A percentile compares a stretch with the other conserved stretches of the same genome.
phyloP scores from a whole-genome alignment of 169 alveolate genomes.

The Cryptosporidium sp. region DNA sequence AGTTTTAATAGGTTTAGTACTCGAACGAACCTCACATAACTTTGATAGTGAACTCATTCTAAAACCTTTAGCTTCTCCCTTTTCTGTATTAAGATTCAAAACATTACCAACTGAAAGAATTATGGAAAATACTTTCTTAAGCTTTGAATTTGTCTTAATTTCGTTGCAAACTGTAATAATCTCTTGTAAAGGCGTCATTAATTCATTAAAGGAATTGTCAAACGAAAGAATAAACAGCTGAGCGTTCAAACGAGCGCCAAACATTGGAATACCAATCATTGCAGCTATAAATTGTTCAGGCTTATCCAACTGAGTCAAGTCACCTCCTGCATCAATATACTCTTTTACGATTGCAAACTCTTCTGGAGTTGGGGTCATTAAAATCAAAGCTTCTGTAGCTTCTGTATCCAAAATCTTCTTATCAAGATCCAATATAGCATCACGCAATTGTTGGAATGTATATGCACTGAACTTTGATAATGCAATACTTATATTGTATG shows the following conservation, averaged over 20 bases:
- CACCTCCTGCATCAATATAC: slow-evolving; percentile 89
- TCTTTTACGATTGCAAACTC: slow-evolving; percentile 88
- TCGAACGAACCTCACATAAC: slow-evolving; percentile 87
- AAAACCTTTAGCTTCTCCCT: slow-evolving; percentile 91
- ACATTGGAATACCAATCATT: slow-evolving; percentile 87
- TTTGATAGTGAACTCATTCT: slow-evolving; percentile 88
- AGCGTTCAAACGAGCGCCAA: slow-evolving; percentile 87
- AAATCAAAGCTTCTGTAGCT: slow-evolving; percentile 89
- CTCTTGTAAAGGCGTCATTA: slow-evolving; percentile 83
- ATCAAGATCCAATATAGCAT: slow-evolving; percentile 88
- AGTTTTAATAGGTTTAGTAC: slow-evolving; percentile 90
- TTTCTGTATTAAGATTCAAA: slow-evolving; percentile 87
- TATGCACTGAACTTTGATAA: slow-evolving; percentile 89
- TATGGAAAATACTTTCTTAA: slow-evolving; percentile 84
- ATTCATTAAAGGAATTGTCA: slow-evolving; percentile 85
- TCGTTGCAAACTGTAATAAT: slow-evolving; percentile 87
- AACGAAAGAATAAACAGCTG: slow-evolving; percentile 87
- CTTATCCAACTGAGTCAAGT: slow-evolving; percentile 86
- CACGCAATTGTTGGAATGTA: slow-evolving; percentile 89
- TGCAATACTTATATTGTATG: slow-evolving; percentile 91
- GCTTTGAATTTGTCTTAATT: slow-evolving; percentile 79
- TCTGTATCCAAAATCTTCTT: slow-evolving; percentile 83
- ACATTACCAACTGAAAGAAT: slow-evolving; percentile 88
- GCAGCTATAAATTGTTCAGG: slow-evolving; percentile 92
- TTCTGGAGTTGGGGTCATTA: slow-evolving; percentile 88